Evolutionary conservation across 768 basidiomycete genomes (phyloP).

Genomic region (Tricholoma hemisulphureum): DNA sequence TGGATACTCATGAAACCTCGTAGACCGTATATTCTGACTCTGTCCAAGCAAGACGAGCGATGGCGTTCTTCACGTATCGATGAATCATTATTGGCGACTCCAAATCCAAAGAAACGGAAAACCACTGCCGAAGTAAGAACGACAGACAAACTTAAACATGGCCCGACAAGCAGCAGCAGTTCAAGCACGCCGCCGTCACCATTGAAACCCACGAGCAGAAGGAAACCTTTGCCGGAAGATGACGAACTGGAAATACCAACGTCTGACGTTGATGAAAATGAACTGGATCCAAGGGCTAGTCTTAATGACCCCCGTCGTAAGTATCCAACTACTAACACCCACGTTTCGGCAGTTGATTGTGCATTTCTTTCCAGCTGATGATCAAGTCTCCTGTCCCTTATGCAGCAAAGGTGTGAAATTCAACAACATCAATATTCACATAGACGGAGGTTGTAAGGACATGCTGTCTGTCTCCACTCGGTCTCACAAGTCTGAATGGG

Average conservation of each 20-base stretch:
- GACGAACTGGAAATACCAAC: conserved; percentile 23
- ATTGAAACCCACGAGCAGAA: conserved; percentile 18
- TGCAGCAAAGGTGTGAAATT: conserved; percentile 49
- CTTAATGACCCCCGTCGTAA: conserved; percentile 1
- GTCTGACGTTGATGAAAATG: conserved; percentile 38
- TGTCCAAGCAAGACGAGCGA: conserved; percentile 36
- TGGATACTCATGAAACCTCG: not conserved
- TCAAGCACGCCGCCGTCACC: conserved; percentile 17
- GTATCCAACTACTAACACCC: not conserved
- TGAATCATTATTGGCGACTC: conserved; percentile 4
- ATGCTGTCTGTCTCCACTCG: conserved; percentile 24
- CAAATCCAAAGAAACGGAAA: conserved; percentile 16
- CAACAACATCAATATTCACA: conserved; percentile 57
- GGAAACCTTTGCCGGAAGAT: conserved; percentile 6
- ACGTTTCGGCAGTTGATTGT: not conserved
- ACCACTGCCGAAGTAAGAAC: not conserved
- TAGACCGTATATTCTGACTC: conserved; percentile 44
- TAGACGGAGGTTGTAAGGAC: conserved; percentile 59
- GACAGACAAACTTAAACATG: not conserved
- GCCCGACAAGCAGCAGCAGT: conserved; percentile 7
- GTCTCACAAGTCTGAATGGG: conserved; percentile 41
- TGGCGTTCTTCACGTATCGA: not conserved
- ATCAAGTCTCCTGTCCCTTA: conserved; percentile 58
- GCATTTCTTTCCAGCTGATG: conserved; percentile 29
- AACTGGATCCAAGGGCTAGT: conserved; percentile 13